These are phyloP conservation scores for Stemphylium beticola DNA, from an alignment of 2,329 filamentous ascomycete genomes.

Conservation along the genomic window DNA sequence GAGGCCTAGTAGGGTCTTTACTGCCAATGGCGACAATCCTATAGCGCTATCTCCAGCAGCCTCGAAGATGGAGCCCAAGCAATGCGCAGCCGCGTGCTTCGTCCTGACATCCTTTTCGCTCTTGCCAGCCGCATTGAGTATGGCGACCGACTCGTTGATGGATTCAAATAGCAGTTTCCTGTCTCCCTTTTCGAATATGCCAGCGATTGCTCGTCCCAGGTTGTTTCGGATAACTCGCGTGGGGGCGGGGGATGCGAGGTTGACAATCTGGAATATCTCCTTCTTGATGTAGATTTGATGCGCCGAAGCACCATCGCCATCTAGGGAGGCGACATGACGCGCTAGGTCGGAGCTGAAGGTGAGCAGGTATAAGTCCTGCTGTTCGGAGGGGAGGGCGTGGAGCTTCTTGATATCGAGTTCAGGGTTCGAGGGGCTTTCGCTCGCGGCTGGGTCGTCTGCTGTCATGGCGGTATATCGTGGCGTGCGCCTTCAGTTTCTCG, in stretches of 20 bases:
- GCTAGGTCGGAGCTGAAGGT: slow-evolving; percentile 84
- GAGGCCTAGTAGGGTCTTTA: slow-evolving; percentile 74
- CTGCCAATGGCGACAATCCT: slow-evolving; percentile 77
- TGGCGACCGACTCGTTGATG: slow-evolving; percentile 81
- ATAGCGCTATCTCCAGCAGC: slow-evolving; percentile 94
- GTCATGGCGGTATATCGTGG: slow-evolving; percentile 32
- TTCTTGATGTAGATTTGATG: slow-evolving; percentile 93
- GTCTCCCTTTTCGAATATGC: slow-evolving; percentile 84
- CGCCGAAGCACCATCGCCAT: slow-evolving; percentile 79
- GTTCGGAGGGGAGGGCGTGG: slow-evolving; percentile 85
- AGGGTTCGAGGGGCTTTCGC: slow-evolving; percentile 59
- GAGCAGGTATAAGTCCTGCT: slow-evolving; percentile 92
- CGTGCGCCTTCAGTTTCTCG: slow-evolving; percentile 10
- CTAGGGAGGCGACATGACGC: slow-evolving; percentile 77
- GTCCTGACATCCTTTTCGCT: slow-evolving; percentile 76
- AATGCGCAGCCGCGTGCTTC: slow-evolving; percentile 87
- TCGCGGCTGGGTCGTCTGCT: slow-evolving; percentile 40
- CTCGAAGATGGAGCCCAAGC: slow-evolving; percentile 86
- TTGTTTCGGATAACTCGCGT: slow-evolving; percentile 91
- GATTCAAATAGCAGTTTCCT: slow-evolving; percentile 93
- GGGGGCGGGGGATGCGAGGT: slow-evolving; percentile 78
- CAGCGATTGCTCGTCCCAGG: slow-evolving; percentile 80
- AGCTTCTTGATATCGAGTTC: slow-evolving; percentile 92
- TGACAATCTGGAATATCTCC: slow-evolving; percentile 92
- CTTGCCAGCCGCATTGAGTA: slow-evolving; percentile 74